Conservation (phyloP, 139 green algal species). For the Chlorella ohadii region DNA sequence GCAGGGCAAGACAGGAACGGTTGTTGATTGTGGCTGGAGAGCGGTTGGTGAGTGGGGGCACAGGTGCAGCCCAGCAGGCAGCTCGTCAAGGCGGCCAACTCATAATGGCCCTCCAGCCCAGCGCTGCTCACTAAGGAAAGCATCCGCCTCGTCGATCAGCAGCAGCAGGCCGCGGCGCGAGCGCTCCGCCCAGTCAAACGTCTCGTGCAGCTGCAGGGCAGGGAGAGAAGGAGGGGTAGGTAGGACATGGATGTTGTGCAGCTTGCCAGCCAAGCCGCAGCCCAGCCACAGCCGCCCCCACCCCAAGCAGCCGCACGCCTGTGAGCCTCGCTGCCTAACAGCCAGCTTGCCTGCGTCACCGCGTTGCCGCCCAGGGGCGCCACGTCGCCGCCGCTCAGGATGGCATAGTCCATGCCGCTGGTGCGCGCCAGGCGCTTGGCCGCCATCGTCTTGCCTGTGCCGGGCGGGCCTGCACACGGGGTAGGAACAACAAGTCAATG, state of each 20-base stretch:
- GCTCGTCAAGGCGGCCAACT: too few species aligned
- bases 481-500: too few species aligned
- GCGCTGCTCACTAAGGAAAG: constrained; percentile 92
- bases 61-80: too few species aligned
- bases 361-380: constrained; percentile 90
- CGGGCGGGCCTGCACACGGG: too few species aligned
- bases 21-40: too few species aligned
- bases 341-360: constrained; percentile 79
- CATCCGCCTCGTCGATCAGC: constrained; percentile 97
- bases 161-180: constrained; percentile 89
- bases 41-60: too few species aligned
- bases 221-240: background rate
- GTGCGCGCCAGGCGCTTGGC: constrained; percentile 95
- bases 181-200: constrained; percentile 98
- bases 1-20: too few species aligned
- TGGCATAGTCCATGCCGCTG: constrained; percentile 96
- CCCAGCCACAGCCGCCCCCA: too few species aligned
- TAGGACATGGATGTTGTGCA: too few species aligned
- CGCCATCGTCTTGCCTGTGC: constrained; percentile 95
- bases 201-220: constrained; percentile 86
- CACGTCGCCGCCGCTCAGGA: constrained; percentile 97
- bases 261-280: too few species aligned
- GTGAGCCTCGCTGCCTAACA: background rate
- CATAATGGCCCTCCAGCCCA: too few species aligned
- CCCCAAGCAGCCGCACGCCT: background rate